phyloP scores from a whole-genome alignment of 148 eudicot genomes.

The Camellia sinensis region DNA sequence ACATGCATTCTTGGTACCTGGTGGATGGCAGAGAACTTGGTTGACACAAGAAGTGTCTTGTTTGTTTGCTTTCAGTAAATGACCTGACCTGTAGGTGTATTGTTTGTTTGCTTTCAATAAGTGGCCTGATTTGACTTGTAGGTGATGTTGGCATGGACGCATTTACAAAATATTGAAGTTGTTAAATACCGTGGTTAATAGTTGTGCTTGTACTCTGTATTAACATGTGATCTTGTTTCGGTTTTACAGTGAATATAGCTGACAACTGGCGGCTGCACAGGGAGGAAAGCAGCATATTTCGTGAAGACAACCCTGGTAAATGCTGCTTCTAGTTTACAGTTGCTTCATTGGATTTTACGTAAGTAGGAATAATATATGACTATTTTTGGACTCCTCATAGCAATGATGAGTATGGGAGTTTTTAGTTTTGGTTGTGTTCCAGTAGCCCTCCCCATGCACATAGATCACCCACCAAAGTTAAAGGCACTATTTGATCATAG shows the following conservation, averaged over 20 bases:
- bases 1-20: neutral
- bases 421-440: neutral
- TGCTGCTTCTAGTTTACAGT: neutral
- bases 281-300: conserved; percentile 36
- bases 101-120: neutral
- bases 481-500: neutral
- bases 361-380: neutral
- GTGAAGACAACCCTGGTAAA: conserved; percentile 41
- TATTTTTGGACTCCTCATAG: conserved; percentile 3
- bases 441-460: neutral
- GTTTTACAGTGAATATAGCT: conserved; percentile 27
- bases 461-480: neutral
- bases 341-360: neutral
- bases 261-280: conserved; percentile 25
- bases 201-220: neutral
- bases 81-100: neutral
- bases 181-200: neutral
- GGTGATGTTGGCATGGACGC: neutral
- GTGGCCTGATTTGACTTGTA: neutral
- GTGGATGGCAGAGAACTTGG: neutral
- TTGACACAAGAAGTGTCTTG: neutral
- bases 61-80: neutral
- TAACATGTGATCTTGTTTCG: neutral
- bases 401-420: neutral
- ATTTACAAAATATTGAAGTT: neutral